Conservation (phyloP, 345 rosid genomes). For the Eucalyptus coolabah region DNA sequence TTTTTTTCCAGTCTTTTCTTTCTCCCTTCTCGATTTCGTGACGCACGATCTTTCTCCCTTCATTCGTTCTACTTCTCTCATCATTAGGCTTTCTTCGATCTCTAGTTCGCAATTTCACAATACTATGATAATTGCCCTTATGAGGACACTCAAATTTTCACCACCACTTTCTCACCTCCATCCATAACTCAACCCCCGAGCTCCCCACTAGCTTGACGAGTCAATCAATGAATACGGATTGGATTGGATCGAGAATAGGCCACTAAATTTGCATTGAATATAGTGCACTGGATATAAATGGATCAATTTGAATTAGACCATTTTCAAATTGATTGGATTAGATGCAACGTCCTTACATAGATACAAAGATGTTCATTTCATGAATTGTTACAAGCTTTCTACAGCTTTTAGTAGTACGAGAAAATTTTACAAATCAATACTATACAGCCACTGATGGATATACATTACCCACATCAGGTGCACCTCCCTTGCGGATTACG, state of each 20-base stretch:
- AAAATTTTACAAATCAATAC: neutral
- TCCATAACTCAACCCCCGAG: neutral
- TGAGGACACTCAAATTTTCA: neutral
- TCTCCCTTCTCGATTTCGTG: neutral
- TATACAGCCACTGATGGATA: neutral
- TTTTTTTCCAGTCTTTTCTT: neutral
- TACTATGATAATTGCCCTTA: neutral
- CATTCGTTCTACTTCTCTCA: neutral
- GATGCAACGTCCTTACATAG: neutral
- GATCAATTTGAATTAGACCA: neutral
- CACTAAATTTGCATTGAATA: neutral
- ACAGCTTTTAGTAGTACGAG: neutral
- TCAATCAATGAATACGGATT: neutral
- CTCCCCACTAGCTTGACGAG: neutral
- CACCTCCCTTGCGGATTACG: neutral
- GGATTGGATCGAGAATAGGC: neutral
- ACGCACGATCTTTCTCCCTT: neutral
- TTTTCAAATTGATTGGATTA: rapidly evolving
- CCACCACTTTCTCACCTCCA: neutral
- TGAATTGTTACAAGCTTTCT: neutral
- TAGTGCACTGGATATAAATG: neutral
- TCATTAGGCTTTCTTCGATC: neutral
- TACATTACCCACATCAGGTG: neutral
- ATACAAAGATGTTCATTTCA: neutral
- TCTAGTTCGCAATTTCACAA: neutral